These are phyloP conservation scores for Lachnellula cervina DNA, from an alignment of 2,329 filamentous ascomycete species.

Conservation along the genomic window DNA sequence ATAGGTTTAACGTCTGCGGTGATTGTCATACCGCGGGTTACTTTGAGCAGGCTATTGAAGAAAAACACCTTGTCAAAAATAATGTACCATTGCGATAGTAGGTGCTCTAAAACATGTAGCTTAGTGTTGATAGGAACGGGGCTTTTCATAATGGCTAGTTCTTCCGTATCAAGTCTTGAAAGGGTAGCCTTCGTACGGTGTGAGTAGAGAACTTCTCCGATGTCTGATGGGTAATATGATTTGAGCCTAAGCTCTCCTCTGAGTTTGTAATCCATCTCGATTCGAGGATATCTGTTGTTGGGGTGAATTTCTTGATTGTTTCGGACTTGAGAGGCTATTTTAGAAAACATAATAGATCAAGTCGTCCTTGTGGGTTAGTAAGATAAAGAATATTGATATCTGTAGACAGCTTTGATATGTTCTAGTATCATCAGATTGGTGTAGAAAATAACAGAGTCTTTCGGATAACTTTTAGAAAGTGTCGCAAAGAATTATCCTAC, in stretches of 20 bases:
- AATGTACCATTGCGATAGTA: not conserved
- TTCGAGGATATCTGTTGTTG: not conserved
- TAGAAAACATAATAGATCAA: not conserved
- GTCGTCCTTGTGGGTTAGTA: not conserved
- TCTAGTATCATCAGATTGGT: too few species aligned
- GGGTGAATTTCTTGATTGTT: not conserved
- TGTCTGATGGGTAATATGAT: not conserved
- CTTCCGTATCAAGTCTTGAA: not conserved
- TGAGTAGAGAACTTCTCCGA: not conserved
- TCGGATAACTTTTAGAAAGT: too few species aligned
- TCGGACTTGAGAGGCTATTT: not conserved
- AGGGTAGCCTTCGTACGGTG: not conserved
- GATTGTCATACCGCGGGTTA: not conserved
- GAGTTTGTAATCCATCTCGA: not conserved
- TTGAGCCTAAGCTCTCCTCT: not conserved
- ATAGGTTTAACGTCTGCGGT: not conserved
- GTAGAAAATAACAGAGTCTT: too few species aligned
- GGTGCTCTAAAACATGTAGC: not conserved
- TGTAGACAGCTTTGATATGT: too few species aligned
- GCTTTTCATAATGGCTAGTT: not conserved
- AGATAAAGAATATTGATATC: too few species aligned
- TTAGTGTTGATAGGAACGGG: not conserved
- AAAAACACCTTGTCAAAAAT: not conserved
- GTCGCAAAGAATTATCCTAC: too few species aligned
- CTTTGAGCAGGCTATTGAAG: not conserved